phyloP scores from a whole-genome alignment of 192 early-diverging fungal species.

The Lobosporangium transversale region DNA sequence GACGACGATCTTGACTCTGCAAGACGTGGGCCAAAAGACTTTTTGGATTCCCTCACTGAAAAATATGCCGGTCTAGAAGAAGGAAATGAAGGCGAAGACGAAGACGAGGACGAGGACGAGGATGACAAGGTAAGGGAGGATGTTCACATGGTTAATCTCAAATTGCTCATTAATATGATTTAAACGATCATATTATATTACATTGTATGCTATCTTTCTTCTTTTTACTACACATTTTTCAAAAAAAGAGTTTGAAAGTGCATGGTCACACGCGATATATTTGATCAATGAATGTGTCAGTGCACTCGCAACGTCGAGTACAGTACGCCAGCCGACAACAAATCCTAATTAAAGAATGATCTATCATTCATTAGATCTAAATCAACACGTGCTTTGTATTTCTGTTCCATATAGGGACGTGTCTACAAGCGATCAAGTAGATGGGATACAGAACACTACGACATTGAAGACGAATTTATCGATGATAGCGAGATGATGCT shows the following conservation, averaged over 20 bases:
- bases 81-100: constrained; percentile 31
- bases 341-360: no score
- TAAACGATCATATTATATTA: no score
- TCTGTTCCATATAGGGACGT: background rate
- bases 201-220: background rate
- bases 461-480: constrained; percentile 67
- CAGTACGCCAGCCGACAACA: no score
- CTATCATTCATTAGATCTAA: no score
- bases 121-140: constrained; percentile 35
- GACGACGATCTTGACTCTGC: constrained; percentile 29
- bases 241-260: no score
- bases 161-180: no score
- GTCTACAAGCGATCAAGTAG: constrained; percentile 31
- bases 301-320: background rate
- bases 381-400: background rate
- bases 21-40: constrained; percentile 12
- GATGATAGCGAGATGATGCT: constrained; percentile 68
- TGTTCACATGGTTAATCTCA: background rate
- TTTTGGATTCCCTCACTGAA: constrained; percentile 25
- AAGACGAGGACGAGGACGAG: constrained; percentile 26
- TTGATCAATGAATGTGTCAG: constrained; percentile 7
- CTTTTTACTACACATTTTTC: no score
- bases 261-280: background rate
- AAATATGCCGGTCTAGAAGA: constrained; percentile 30
- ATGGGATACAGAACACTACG: constrained; percentile 59